phyloP scores from a whole-genome alignment of 2,329 filamentous ascomycete genomes.

The Septoria linicola region DNA sequence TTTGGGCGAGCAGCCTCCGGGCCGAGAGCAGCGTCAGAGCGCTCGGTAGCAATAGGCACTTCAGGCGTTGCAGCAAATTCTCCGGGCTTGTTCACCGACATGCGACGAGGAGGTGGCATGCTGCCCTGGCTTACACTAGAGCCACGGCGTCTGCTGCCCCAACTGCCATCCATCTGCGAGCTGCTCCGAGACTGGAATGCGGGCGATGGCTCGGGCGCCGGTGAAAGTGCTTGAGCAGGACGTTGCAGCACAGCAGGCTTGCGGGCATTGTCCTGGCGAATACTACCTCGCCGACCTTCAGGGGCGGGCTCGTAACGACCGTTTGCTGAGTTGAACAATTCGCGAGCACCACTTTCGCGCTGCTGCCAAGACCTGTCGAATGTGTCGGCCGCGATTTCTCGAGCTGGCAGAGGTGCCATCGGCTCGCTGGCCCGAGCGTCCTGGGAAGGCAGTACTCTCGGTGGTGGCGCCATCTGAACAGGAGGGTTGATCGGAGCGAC shows the following conservation, averaged over 20 bases:
- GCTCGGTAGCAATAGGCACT: constrained; percentile 10
- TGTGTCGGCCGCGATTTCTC: constrained; percentile 90
- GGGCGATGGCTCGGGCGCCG: constrained; percentile 75
- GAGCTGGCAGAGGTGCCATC: constrained; percentile 57
- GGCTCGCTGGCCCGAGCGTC: constrained; percentile 59
- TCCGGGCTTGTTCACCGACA: constrained; percentile 53
- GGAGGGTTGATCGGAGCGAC: constrained; percentile 67
- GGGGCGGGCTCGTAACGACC: constrained; percentile 86
- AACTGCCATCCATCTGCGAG: constrained; percentile 62
- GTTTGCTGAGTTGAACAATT: constrained; percentile 93
- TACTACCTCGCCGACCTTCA: constrained; percentile 68
- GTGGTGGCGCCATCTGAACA: constrained; percentile 42
- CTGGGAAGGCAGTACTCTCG: constrained; percentile 45
- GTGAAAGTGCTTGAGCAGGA: constrained; percentile 59
- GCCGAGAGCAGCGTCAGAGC: constrained; percentile 24
- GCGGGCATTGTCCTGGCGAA: constrained; percentile 65
- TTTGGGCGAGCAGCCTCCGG: constrained; percentile 23
- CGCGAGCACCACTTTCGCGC: constrained; percentile 61
- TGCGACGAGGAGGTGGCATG: constrained; percentile 64
- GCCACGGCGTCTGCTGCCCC: constrained; percentile 71
- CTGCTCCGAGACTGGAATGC: constrained; percentile 78
- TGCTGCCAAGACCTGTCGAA: constrained; percentile 87
- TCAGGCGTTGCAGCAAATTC: constrained; percentile 33
- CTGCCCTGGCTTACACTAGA: constrained; percentile 91
- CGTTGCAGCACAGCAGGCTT: constrained; percentile 80